phyloP scores from a whole-genome alignment of 441 rosid genomes.

The Populus hybrid region DNA sequence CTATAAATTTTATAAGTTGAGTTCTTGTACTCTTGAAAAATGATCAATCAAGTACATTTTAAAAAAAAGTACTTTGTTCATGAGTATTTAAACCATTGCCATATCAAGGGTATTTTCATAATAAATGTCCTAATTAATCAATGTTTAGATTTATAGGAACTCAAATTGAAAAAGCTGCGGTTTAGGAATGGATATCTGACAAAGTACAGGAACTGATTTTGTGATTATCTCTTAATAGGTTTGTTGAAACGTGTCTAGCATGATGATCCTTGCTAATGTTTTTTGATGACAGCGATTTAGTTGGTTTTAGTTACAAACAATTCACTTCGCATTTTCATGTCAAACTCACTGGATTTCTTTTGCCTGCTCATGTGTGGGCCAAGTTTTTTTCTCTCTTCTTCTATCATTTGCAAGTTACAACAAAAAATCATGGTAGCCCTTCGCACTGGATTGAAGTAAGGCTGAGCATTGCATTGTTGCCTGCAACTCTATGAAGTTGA shows the following conservation, averaged over 20 bases:
- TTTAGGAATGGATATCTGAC: not conserved
- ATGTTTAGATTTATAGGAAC: not conserved
- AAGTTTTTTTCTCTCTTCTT: not conserved
- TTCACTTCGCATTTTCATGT: not conserved
- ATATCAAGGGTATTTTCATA: not conserved
- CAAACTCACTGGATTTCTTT: not conserved
- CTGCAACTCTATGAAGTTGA: not conserved
- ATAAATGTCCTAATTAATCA: not conserved
- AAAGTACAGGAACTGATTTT: not conserved
- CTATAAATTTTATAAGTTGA: not conserved
- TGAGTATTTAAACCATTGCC: not conserved
- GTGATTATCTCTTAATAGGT: not conserved
- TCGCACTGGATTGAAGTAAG: not conserved
- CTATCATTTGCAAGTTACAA: not conserved
- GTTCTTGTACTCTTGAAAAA: not conserved
- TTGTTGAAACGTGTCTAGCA: not conserved
- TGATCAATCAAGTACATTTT: not conserved
- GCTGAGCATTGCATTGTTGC: not conserved
- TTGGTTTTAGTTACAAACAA: conserved; percentile 2
- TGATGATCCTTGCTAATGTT: conserved; percentile 4
- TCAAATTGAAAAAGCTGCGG: not conserved
- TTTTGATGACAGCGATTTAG: not conserved
- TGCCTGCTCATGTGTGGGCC: not conserved
- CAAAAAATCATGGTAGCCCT: not conserved
- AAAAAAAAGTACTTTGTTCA: not conserved